These are phyloP conservation scores for Berberis thunbergii DNA, from an alignment of 164 flowering plant species.

Conservation along the genomic window DNA sequence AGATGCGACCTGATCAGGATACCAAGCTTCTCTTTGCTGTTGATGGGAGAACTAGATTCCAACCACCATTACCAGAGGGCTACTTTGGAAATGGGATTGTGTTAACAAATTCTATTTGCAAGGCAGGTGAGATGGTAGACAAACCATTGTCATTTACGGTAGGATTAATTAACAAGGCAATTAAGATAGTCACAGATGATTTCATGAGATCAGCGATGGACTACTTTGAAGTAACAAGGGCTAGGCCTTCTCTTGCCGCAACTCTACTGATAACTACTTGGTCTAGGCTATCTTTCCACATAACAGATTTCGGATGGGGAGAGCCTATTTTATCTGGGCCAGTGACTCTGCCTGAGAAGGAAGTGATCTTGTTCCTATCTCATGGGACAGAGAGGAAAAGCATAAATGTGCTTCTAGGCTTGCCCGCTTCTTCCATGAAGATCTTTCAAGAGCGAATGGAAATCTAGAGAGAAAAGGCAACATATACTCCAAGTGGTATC, in stretches of 20 bases:
- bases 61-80: slow-evolving; percentile 64
- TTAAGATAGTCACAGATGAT: slow-evolving; percentile 47
- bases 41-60: slow-evolving; percentile 66
- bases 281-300: slow-evolving; percentile 72
- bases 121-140: slow-evolving; percentile 46
- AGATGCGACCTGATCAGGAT: slow-evolving; percentile 59
- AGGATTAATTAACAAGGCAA: slow-evolving; percentile 50
- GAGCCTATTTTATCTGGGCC: slow-evolving; percentile 74
- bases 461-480: slow-evolving; percentile 14
- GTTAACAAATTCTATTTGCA: slow-evolving; percentile 56
- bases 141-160: slow-evolving; percentile 54
- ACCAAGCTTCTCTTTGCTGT: slow-evolving; percentile 89
- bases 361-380: slow-evolving; percentile 63
- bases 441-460: slow-evolving; percentile 51
- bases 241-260: slow-evolving; percentile 66
- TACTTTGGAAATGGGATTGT: slow-evolving; percentile 85
- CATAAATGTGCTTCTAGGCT: slow-evolving; percentile 73
- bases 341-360: slow-evolving; percentile 79
- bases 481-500: too few relatives aligned
- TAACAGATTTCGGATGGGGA: slow-evolving; percentile 91
- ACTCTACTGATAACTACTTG: slow-evolving; percentile 79
- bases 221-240: slow-evolving; percentile 65
- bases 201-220: slow-evolving; percentile 89
- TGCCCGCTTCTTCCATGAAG: slow-evolving; percentile 82
- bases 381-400: slow-evolving; percentile 62